Base-by-base conservation (phyloP, 208 protist species). In the Acanthamoeba castellanii region DNA sequence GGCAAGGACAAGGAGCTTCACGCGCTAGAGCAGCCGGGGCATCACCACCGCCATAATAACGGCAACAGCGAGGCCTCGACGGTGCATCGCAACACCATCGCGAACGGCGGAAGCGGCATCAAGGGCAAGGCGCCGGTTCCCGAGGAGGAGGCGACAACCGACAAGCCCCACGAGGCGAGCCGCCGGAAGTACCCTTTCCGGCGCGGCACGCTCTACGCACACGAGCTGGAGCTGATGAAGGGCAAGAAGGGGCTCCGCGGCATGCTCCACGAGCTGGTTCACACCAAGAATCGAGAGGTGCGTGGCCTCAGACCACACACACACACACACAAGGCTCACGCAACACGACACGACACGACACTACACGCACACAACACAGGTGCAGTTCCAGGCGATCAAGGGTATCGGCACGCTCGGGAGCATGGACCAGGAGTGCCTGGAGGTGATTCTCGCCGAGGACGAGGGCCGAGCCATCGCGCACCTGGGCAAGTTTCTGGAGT, bases 301-400 rank as follows among this genome's bases (percentile, higher is more conserved):
- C 76, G 30, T 85, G 22, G 27, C 14, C 47, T n/a, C 34, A 14
- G 20, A 3, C 14, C 68, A 76, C 14, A 20, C 34, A 42, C 9
- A 32, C 11, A 8, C 27, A 1, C 27, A 76, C 27, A 85, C 42
- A 14, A 45, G 1, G 3, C n/a, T 3, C 14, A 42, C 22, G 8
- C 70, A 13, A n/a, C 14, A 16, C 30, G 16, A 37, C 37, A 37
- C 37, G 37, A 37, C 37, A 37, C 37, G 37, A 37, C 37, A 37
- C 37, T 0, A 52, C n/a, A 13, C 18, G 22, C 6, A 34, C 42
- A n/a, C 16, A 9, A 20, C 16, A 57, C 45, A 85, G 76, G 81
- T 88, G n/a, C 81, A 88, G 50, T 88, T 88, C n/a, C 81, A 88
- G 52, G 81, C 81, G 45, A 88, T 88, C 81, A 88, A 88, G 34